phyloP scores from a whole-genome alignment of 768 basidiomycete genomes.

The Boletus subcaerulescens region DNA sequence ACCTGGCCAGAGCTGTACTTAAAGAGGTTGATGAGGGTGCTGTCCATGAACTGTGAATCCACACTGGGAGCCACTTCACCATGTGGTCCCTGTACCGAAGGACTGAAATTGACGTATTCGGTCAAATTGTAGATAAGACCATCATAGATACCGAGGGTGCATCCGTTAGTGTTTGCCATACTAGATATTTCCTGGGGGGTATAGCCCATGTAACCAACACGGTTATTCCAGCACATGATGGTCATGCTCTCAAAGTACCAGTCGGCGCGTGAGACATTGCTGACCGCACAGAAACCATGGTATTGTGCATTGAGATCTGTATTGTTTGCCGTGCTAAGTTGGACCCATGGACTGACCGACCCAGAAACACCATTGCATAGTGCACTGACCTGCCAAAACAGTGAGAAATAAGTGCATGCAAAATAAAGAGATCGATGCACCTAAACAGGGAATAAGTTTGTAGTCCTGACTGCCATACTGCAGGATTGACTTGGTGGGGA shows the following conservation, averaged over 20 bases:
- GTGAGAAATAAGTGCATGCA: too few species aligned
- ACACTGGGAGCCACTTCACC: slow-evolving; percentile 43
- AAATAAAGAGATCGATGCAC: slow-evolving; percentile 31
- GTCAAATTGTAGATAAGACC: slow-evolving; percentile 86
- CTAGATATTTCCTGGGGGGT: slow-evolving; percentile 71
- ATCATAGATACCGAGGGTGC: slow-evolving; percentile 90
- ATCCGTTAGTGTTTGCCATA: slow-evolving; percentile 64
- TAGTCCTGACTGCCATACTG: slow-evolving; percentile 82
- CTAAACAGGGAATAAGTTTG: too few species aligned
- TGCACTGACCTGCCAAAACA: too few species aligned
- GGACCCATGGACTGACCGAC: too few species aligned
- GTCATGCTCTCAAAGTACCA: slow-evolving; percentile 99
- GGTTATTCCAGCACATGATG: slow-evolving; percentile 82
- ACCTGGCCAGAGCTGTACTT: slow-evolving; percentile 68
- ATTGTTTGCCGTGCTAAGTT: too few species aligned
- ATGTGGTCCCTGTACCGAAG: slow-evolving; percentile 48
- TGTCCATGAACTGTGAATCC: slow-evolving; percentile 68
- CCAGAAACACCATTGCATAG: too few species aligned
- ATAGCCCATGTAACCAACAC: slow-evolving; percentile 85
- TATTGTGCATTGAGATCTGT: too few species aligned
- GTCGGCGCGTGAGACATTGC: slow-evolving; percentile 89
- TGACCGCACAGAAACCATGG: slow-evolving; percentile 92
- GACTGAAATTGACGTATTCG: slow-evolving; percentile 69
- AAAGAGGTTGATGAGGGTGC: slow-evolving; percentile 69
- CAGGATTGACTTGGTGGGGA: slow-evolving; percentile 70